A percentile compares a stretch with the other conserved stretches of the same genome.
Conservation (phyloP, 177 flowering plant species). For the Vitis hybrid region DNA sequence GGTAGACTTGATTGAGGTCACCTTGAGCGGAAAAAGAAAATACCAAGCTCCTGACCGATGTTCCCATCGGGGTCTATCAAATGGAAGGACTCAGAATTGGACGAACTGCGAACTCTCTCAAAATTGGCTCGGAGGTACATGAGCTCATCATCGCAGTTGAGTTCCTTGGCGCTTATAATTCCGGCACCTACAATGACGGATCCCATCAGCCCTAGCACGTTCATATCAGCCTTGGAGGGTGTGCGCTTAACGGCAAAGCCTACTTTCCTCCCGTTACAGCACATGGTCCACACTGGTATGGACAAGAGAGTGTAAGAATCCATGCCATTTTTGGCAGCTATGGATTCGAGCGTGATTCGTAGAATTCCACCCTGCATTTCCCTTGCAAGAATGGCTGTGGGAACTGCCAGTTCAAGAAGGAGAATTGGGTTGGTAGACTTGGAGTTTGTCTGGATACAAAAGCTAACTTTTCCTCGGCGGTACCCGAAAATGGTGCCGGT, state of each 20-base stretch:
- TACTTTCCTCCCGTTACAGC: conserved; percentile 61
- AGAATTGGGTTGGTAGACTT: conserved; percentile 35
- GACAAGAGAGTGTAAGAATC: conserved; percentile 31
- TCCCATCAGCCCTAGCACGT: conserved; percentile 35
- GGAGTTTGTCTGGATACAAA: conserved; percentile 57
- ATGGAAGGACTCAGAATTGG: conserved; percentile 60
- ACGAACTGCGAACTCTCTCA: conserved; percentile 43
- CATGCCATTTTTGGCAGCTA: neutral
- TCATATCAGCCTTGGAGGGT: conserved; percentile 35
- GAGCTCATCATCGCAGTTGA: conserved; percentile 35
- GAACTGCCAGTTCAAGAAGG: conserved; percentile 63
- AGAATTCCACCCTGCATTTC: conserved; percentile 67
- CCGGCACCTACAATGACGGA: conserved; percentile 60
- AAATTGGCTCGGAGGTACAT: conserved; percentile 68
- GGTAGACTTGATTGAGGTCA: neutral
- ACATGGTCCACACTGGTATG: conserved; percentile 61
- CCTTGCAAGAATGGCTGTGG: conserved; percentile 49
- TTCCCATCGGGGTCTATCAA: conserved; percentile 69
- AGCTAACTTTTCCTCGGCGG: conserved; percentile 54
- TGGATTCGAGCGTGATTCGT: conserved; percentile 50
- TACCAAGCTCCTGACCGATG: conserved; percentile 66
- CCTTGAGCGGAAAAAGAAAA: conserved; percentile 49
- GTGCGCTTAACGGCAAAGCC: conserved; percentile 55
- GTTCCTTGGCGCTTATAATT: conserved; percentile 24
- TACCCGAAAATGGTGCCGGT: conserved; percentile 66